These are phyloP conservation scores for Glonium stellatum DNA, from an alignment of 495 filamentous ascomycete species.

Conservation along the genomic window DNA sequence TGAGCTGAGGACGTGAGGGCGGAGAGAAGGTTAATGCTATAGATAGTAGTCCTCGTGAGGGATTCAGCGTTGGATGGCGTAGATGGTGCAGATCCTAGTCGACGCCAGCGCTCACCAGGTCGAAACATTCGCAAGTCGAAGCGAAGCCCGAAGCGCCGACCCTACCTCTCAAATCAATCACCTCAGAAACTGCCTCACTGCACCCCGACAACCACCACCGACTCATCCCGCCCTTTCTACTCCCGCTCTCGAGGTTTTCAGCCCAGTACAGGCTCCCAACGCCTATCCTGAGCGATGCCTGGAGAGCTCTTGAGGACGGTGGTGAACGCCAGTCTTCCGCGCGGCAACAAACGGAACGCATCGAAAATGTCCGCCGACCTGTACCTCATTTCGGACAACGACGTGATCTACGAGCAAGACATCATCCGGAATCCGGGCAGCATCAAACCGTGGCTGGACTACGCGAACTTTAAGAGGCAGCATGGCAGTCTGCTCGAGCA, in stretches of 20 bases:
- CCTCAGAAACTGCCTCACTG: background rate
- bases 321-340: conserved; percentile 15
- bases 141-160: background rate
- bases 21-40: background rate
- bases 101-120: background rate
- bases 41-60: conserved; percentile 3
- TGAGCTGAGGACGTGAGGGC: background rate
- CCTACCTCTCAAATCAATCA: background rate
- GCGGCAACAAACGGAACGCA: conserved; percentile 21
- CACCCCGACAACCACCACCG: background rate
- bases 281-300: conserved; percentile 20
- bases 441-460: conserved; percentile 92
- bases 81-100: background rate
- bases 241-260: conserved; percentile 10
- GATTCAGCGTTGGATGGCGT: background rate
- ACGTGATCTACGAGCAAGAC: conserved; percentile 94
- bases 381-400: conserved; percentile 63
- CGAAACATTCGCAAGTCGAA: background rate
- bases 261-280: conserved; percentile 10
- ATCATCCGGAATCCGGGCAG: conserved; percentile 76
- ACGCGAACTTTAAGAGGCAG: conserved; percentile 85
- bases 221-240: background rate
- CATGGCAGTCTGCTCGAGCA: conserved; percentile 84
- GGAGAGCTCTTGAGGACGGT: conserved; percentile 26
- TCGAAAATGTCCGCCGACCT: conserved; percentile 29